Conservation (phyloP, 371 early-diverging fungal species). For the Rhizomucor miehei region DNA sequence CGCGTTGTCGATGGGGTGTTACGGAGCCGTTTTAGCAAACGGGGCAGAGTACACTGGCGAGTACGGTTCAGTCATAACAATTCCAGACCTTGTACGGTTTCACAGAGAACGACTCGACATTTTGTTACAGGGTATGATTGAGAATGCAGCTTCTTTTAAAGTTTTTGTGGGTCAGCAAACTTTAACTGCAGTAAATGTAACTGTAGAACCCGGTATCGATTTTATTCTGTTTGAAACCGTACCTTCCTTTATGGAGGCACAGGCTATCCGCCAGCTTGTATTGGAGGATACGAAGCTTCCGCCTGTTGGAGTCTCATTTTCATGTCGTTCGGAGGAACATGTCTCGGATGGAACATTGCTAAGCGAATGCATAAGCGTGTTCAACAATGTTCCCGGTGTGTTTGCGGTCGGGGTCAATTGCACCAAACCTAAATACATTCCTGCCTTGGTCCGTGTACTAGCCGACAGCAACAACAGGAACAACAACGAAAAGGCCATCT, state of each 20-base stretch:
- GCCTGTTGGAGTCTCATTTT: conserved; percentile 40
- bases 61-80: conserved; percentile 31
- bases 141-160: too few relatives aligned
- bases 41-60: conserved; percentile 63
- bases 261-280: conserved; percentile 38
- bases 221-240: conserved; percentile 62
- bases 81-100: conserved; percentile 38
- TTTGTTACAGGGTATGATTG: conserved; percentile 19
- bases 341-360: conserved; percentile 43
- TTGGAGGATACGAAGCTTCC: conserved; percentile 2
- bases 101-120: conserved; percentile 40
- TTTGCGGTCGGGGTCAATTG: conserved; percentile 60
- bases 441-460: conserved; percentile 5
- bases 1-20: conserved; percentile 58
- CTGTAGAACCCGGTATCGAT: conserved; percentile 27
- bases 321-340: conserved; percentile 33
- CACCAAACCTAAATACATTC: conserved; percentile 43
- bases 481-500: conserved; percentile 14
- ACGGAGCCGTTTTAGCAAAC: conserved; percentile 57
- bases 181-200: too few relatives aligned
- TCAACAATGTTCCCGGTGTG: conserved; percentile 20
- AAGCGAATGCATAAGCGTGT: conserved; percentile 12
- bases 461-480: background rate
- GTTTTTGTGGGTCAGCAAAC: too few relatives aligned
- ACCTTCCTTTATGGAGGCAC: conserved; percentile 49